These are phyloP conservation scores for Metschnikowia henanensis DNA, from an alignment of 805 yeast species.

Conservation along the genomic window DNA sequence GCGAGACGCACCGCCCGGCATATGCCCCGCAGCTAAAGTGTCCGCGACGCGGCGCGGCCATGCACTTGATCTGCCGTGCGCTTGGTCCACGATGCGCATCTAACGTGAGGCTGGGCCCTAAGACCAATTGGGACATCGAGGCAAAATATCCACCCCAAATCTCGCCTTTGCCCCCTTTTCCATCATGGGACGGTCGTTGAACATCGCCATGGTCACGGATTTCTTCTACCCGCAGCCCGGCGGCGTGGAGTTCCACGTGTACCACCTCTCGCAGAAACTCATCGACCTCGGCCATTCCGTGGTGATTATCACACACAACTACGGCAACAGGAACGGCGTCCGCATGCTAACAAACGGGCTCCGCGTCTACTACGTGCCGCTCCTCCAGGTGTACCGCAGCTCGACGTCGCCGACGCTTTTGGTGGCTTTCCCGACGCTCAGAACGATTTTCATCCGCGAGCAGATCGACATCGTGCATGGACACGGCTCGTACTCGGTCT, in stretches of 20 bases:
- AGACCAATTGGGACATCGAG: too few species aligned
- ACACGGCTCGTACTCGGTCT: conserved; percentile 84
- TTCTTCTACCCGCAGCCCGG: conserved; percentile 99
- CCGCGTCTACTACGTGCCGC: conserved; percentile 90
- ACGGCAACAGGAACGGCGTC: conserved; percentile 79
- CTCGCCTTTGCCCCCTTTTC: too few species aligned
- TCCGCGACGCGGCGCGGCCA: not conserved
- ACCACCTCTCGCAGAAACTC: conserved; percentile 83
- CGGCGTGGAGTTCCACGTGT: conserved; percentile 94
- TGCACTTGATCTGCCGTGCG: too few species aligned
- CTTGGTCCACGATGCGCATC: not conserved
- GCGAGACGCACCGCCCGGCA: too few species aligned
- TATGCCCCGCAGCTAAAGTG: not conserved
- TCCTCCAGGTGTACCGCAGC: conserved; percentile 74
- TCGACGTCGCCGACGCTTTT: conserved; percentile 89
- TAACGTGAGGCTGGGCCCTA: too few species aligned
- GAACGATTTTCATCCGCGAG: conserved; percentile 87
- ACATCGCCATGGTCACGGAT: conserved; percentile 81
- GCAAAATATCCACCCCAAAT: not conserved
- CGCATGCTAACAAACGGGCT: conserved; percentile 85
- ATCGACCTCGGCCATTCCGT: conserved; percentile 84
- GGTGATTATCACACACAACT: conserved; percentile 83
- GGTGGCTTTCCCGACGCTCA: conserved; percentile 77
- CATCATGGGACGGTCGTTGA: conserved; percentile 19
- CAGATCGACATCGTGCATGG: conserved; percentile 89